These are phyloP conservation scores for Dendrocalamus sinicus DNA, from an alignment of 176 grass and related monocot genomes.

Conservation along the genomic window DNA sequence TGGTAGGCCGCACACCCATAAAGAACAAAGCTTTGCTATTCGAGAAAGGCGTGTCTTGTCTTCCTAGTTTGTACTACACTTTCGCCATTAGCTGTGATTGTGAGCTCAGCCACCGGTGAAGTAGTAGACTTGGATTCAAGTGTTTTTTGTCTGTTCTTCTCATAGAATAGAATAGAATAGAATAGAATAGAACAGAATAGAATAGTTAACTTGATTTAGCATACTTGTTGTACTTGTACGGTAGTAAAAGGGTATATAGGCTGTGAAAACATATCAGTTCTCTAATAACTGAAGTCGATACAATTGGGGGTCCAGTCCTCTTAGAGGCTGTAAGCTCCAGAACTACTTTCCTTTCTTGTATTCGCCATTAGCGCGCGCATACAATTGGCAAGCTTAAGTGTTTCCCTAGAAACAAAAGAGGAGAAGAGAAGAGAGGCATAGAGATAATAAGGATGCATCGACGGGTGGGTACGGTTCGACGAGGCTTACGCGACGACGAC, in stretches of 20 bases:
- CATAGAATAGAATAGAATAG: background rate
- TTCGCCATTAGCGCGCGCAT: background rate
- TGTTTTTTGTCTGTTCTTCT: background rate
- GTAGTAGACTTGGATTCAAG: background rate
- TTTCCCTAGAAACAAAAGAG: background rate
- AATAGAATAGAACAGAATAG: too few relatives aligned
- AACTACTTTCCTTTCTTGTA: background rate
- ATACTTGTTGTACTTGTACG: background rate
- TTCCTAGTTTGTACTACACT: background rate
- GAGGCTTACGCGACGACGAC: conserved; percentile 86
- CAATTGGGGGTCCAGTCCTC: background rate
- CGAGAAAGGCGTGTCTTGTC: background rate
- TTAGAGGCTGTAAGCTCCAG: background rate
- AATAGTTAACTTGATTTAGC: background rate
- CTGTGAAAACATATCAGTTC: too few relatives aligned
- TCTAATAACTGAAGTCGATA: too few relatives aligned
- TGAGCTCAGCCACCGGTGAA: background rate
- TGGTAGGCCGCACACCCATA: background rate
- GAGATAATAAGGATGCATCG: background rate
- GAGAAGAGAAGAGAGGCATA: background rate
- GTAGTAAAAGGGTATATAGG: too few relatives aligned
- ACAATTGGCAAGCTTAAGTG: background rate
- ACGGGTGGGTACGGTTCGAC: background rate
- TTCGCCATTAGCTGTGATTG: background rate
- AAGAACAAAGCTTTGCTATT: background rate